Conservation (phyloP, 2,329 filamentous ascomycete species). For the Didymella exigua region DNA sequence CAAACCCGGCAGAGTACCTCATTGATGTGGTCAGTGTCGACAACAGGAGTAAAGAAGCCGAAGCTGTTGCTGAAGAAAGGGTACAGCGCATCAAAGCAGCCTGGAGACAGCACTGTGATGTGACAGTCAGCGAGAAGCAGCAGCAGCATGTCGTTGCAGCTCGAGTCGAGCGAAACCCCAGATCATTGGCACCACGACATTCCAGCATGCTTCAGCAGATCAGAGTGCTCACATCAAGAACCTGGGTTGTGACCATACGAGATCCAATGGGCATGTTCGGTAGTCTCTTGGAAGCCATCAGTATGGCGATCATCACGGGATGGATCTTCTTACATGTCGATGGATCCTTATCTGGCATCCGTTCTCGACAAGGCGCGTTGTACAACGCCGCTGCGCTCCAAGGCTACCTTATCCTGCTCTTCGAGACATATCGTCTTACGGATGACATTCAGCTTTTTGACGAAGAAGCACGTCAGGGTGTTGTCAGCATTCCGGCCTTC, state of each 20-base stretch:
- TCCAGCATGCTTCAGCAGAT: slow-evolving; percentile 68
- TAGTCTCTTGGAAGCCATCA: slow-evolving; percentile 70
- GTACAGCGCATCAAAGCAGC: slow-evolving; percentile 66
- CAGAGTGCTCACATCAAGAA: slow-evolving; percentile 69
- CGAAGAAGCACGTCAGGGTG: slow-evolving; percentile 74
- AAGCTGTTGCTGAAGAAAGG: slow-evolving; percentile 63
- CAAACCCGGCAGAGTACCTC: slow-evolving; percentile 78
- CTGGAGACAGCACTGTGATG: slow-evolving; percentile 56
- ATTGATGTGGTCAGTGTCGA: slow-evolving; percentile 78
- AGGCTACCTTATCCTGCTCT: slow-evolving; percentile 76
- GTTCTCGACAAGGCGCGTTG: slow-evolving; percentile 73
- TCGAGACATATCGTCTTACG: slow-evolving; percentile 76
- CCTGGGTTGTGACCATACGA: slow-evolving; percentile 73
- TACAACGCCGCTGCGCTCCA: slow-evolving; percentile 75
- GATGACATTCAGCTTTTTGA: slow-evolving; percentile 78
- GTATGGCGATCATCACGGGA: slow-evolving; percentile 73
- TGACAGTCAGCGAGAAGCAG: slow-evolving; percentile 21
- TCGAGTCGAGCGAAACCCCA: slow-evolving; percentile 11
- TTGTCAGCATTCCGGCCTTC: slow-evolving; percentile 72
- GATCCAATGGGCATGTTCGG: slow-evolving; percentile 78
- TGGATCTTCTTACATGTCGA: slow-evolving; percentile 74
- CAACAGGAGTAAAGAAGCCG: slow-evolving; percentile 70
- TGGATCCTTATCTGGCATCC: slow-evolving; percentile 71
- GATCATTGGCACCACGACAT: slow-evolving; percentile 45
- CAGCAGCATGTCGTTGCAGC: not conserved